These are phyloP conservation scores for Golubevia pallescens DNA, from an alignment of 1,284 basidiomycete genomes.

Conservation along the genomic window DNA sequence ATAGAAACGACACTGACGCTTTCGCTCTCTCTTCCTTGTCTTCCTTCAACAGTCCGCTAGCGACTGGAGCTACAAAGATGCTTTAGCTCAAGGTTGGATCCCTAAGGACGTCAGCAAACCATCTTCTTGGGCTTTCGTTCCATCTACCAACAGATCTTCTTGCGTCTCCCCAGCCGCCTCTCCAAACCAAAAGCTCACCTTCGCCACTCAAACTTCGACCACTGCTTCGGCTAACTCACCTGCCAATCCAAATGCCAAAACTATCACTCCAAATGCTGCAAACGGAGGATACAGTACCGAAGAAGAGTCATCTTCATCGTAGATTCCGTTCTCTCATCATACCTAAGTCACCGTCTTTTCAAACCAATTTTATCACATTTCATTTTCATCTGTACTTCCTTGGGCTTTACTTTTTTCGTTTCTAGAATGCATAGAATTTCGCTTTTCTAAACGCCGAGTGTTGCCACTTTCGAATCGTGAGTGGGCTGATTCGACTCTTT, in stretches of 20 bases:
- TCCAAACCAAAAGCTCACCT: neutral
- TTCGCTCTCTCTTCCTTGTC: neutral
- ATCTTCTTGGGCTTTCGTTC: neutral
- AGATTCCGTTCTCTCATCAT: too few species aligned
- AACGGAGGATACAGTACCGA: neutral
- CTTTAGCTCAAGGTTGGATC: constrained; percentile 18
- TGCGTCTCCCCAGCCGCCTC: neutral
- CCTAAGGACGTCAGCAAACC: constrained; percentile 11
- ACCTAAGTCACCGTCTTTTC: too few species aligned
- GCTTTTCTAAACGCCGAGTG: too few species aligned
- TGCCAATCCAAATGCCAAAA: neutral
- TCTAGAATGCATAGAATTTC: too few species aligned
- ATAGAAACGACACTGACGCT: too few species aligned
- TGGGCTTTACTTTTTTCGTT: too few species aligned
- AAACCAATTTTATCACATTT: too few species aligned
- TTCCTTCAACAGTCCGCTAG: neutral
- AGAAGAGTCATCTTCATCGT: neutral
- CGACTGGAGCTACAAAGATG: constrained; percentile 17
- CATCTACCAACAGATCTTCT: neutral
- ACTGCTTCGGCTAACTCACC: neutral
- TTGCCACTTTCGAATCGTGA: too few species aligned
- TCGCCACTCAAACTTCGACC: neutral
- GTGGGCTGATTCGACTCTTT: too few species aligned
- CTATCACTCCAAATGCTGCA: neutral
- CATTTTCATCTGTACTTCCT: too few species aligned